Percentiles rank a stretch among this genome's conserved stretches.
Evolutionary conservation across 2,329 filamentous ascomycete genomes (phyloP).

Genomic region (Helminthosporium solani): DNA sequence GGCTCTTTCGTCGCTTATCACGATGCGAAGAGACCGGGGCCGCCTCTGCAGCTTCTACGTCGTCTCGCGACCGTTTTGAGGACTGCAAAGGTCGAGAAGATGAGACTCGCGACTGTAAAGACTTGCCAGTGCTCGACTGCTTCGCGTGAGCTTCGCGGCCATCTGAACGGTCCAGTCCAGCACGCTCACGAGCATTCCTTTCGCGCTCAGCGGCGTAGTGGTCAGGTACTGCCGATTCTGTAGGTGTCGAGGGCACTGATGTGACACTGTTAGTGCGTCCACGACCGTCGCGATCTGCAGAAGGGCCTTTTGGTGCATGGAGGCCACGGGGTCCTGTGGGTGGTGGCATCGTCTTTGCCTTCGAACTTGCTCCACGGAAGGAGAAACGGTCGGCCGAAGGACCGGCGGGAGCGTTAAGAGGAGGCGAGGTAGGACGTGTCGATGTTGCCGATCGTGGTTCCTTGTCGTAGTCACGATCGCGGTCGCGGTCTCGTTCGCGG

Average conservation of each 20-base stretch:
- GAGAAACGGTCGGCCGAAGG: conserved; percentile 50
- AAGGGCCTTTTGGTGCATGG: conserved; percentile 41
- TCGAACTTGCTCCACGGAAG: conserved; percentile 46
- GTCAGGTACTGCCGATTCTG: conserved; percentile 43
- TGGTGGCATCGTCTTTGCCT: conserved; percentile 29
- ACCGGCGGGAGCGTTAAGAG: conserved; percentile 37
- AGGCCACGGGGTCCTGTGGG: conserved; percentile 39
- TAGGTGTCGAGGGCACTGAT: conserved; percentile 6
- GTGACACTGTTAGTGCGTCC: conserved; percentile 9
- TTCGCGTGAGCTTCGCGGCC: conserved; percentile 7
- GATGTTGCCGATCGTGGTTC: conserved; percentile 10
- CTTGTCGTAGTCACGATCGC: conserved; percentile 22
- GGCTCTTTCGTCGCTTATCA: conserved; percentile 33
- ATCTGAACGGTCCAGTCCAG: conserved; percentile 26
- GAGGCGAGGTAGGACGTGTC: conserved; percentile 28
- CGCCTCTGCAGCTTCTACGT: conserved; percentile 13
- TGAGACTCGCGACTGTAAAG: conserved; percentile 20
- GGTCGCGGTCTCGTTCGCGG: conserved; percentile 39
- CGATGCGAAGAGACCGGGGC: conserved; percentile 23
- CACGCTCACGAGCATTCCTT: conserved; percentile 36
- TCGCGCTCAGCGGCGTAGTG: conserved; percentile 71
- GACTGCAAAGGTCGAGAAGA: conserved; percentile 20
- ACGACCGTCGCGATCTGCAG: conserved; percentile 35
- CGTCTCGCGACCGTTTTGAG: conserved; percentile 32
- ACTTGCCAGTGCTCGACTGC: conserved; percentile 9